phyloP scores from a whole-genome alignment of 2,329 filamentous ascomycete genomes.

The Coniochaeta ligniaria region DNA sequence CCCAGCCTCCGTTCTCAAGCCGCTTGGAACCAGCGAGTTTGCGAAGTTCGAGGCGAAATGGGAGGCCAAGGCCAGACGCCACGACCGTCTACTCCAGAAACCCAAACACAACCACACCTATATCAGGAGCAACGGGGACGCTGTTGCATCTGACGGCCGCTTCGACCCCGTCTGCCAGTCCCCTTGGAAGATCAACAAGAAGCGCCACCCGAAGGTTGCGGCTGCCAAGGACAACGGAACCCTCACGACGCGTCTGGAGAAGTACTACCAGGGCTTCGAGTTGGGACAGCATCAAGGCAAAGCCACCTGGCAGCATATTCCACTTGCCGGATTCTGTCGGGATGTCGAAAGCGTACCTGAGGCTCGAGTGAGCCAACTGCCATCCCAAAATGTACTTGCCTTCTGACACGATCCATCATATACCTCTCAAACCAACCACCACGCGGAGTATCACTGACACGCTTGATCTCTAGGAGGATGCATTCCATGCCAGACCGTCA shows the following conservation, averaged over 20 bases:
- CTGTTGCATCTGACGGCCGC: not conserved
- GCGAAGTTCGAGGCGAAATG: not conserved
- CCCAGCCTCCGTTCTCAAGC: not conserved
- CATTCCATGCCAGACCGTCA: conserved; percentile 75
- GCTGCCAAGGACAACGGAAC: conserved; percentile 1
- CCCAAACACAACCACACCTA: not conserved
- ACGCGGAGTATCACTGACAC: not conserved
- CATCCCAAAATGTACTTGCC: not conserved
- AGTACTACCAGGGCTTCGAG: not conserved
- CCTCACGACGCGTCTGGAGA: not conserved
- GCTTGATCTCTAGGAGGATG: conserved; percentile 62
- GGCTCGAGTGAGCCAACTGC: not conserved
- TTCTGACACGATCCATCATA: not conserved
- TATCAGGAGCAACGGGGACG: conserved; percentile 1
- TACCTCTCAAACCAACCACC: not conserved
- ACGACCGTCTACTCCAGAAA: not conserved
- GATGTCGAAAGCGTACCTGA: not conserved
- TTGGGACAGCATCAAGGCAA: not conserved
- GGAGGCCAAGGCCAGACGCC: not conserved
- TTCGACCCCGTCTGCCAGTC: not conserved
- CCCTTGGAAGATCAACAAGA: not conserved
- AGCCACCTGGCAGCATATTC: not conserved
- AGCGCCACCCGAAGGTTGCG: not conserved
- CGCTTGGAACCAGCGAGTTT: not conserved
- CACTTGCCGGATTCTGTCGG: not conserved